These are phyloP conservation scores for Biscogniauxia sp. DNA, from an alignment of 2,329 filamentous ascomycete genomes.

Conservation along the genomic window DNA sequence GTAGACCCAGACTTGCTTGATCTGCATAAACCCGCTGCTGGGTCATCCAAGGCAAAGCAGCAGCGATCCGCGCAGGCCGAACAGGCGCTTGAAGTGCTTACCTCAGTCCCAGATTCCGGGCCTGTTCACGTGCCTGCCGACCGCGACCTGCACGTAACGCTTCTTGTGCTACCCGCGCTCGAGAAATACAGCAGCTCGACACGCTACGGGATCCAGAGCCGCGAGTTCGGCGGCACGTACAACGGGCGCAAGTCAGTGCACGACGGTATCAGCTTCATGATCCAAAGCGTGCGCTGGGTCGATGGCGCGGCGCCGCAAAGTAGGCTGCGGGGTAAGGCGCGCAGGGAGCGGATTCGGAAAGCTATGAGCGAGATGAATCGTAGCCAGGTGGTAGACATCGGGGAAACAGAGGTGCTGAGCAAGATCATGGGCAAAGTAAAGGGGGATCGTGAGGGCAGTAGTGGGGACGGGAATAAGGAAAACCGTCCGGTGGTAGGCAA, in stretches of 20 bases:
- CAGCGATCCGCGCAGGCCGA: conserved; percentile 27
- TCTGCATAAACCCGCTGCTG: conserved; percentile 39
- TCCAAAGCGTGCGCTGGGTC: conserved; percentile 80
- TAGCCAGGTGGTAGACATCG: conserved; percentile 33
- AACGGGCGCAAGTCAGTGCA: conserved; percentile 50
- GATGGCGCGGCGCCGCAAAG: conserved; percentile 64
- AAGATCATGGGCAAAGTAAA: conserved; percentile 28
- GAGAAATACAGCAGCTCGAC: conserved; percentile 73
- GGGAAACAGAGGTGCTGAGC: conserved; percentile 21
- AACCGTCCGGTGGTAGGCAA: conserved; percentile 33
- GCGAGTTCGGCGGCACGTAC: conserved; percentile 66
- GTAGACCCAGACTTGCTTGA: conserved; percentile 69
- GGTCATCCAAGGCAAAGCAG: conserved; percentile 33
- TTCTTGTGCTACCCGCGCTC: conserved; percentile 78
- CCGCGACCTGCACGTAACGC: conserved; percentile 81
- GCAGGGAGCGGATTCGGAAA: conserved; percentile 56
- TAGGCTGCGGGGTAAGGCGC: conserved; percentile 53
- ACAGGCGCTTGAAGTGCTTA: conserved; percentile 42
- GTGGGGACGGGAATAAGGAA: conserved; percentile 44
- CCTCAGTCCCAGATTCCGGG: conserved; percentile 54
- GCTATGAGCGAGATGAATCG: conserved; percentile 52
- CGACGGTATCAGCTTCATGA: conserved; percentile 86
- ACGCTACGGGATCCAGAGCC: conserved; percentile 77
- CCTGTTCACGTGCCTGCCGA: conserved; percentile 64
- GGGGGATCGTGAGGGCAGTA: conserved; percentile 10